Conservation (phyloP, 768 basidiomycete species). For the Fomitopsis serialis region DNA sequence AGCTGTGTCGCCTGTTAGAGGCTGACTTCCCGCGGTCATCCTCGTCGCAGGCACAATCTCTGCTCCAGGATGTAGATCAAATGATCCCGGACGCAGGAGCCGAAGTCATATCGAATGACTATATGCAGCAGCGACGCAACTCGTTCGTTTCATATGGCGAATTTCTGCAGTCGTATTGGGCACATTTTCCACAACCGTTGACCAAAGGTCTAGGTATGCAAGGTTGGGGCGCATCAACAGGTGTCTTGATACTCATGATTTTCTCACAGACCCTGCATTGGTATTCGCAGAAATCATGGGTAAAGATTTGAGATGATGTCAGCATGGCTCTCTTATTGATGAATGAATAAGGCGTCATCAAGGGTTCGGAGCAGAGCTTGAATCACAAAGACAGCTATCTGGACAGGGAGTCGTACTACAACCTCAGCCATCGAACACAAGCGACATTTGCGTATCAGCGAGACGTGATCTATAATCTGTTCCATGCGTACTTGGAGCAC, state of each 20-base stretch:
- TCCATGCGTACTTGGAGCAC: constrained; percentile 42
- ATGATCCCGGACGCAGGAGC: neutral
- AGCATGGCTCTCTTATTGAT: no score
- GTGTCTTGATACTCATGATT: neutral
- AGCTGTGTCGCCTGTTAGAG: constrained; percentile 48
- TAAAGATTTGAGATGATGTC: constrained; percentile 14
- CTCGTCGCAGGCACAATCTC: neutral
- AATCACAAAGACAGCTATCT: constrained; percentile 32
- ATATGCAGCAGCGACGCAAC: constrained; percentile 16
- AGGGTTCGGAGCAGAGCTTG: constrained; percentile 55
- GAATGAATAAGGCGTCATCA: constrained; percentile 45
- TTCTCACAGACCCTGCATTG: constrained; percentile 45
- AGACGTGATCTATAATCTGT: constrained; percentile 45
- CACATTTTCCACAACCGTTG: constrained; percentile 45
- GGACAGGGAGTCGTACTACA: constrained; percentile 37
- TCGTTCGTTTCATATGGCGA: constrained; percentile 35
- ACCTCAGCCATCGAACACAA: constrained; percentile 46
- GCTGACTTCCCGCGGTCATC: constrained; percentile 29
- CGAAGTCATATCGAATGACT: constrained; percentile 12
- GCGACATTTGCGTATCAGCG: constrained; percentile 50
- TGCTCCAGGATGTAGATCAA: no score
- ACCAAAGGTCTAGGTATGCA: constrained; percentile 46
- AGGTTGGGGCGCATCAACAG: neutral
- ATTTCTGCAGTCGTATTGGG: constrained; percentile 53
- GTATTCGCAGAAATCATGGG: constrained; percentile 65